These are phyloP conservation scores for Cicer cuneatum DNA, from an alignment of 306 rosid species.

Conservation along the genomic window DNA sequence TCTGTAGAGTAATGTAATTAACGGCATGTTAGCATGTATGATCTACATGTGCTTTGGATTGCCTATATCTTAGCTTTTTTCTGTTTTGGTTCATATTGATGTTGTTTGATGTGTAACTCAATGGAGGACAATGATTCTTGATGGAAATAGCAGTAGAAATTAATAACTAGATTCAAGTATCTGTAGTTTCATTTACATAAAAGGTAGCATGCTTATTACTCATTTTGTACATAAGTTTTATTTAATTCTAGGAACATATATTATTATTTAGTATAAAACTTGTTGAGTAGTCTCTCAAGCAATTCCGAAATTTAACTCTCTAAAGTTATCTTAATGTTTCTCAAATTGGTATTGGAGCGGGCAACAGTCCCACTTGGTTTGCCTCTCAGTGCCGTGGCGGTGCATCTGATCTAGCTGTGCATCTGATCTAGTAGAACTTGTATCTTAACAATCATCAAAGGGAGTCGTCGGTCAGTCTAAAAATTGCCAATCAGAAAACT, in stretches of 20 bases:
- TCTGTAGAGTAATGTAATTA: constrained; percentile 2
- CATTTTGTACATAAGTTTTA: background rate
- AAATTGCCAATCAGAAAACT: background rate
- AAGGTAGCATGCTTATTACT: background rate
- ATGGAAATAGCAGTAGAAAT: constrained; percentile 8
- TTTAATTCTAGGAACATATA: background rate
- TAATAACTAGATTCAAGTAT: background rate
- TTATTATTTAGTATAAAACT: background rate
- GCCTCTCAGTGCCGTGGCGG: background rate
- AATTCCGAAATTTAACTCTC: background rate
- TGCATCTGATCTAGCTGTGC: background rate
- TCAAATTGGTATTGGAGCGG: background rate
- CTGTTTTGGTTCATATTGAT: background rate
- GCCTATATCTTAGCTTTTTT: constrained; percentile 5
- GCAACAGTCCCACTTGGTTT: background rate
- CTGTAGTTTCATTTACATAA: background rate
- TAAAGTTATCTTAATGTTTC: background rate
- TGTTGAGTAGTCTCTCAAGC: background rate
- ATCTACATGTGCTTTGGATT: constrained; percentile 11
- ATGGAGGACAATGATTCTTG: background rate
- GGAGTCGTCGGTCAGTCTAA: background rate
- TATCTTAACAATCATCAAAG: background rate
- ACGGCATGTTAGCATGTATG: background rate
- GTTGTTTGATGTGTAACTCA: constrained; percentile 4
- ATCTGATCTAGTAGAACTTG: background rate